Base-by-base conservation (phyloP, 2,329 filamentous ascomycete species). In the Coniochaeta sp. region DNA sequence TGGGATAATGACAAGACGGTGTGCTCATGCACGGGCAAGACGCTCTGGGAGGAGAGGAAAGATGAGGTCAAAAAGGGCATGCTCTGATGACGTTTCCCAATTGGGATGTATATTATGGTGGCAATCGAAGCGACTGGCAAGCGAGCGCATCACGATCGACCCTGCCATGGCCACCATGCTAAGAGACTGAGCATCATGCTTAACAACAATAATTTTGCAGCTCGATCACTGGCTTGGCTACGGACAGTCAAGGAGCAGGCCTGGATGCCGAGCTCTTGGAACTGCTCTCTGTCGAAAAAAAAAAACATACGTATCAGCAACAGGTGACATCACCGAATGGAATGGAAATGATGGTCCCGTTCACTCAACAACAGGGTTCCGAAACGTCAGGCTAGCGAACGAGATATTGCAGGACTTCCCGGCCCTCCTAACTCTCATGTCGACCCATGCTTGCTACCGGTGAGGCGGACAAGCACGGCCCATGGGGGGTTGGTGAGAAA, bases 1-100 rank as follows among this genome's bases (percentile, higher is more conserved):
- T 99, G 94, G 94, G 92, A 96, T 68, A 96, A 99, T 62, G 90
- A 96, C 67, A 99, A 97, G 79, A 96, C 89, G 45, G 92, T 99
- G 6, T 99, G 94, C 68, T 96, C 91, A 47, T 99, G 94, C 70
- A 95, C 91, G 32, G 94, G 94, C 4, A 97, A 97, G 82, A 97
- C 91, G 52, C 82, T 99, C 10, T 99, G 94, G 94, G 88, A 99
- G 70, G 94, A 99, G 76, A 83, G 94, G 60, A 85, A 86, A 70
- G 91, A 96, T 63, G 89, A 96, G 72, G 83, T 91, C 38, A 78
- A 80, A 58, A 91, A 89, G 72, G 94, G 94, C 3, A 97, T 99
- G 89, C 73, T 94, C 60, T 96, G 69, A 83, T 55, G 58, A 30
- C 33, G 16, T n/a, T 5, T 7, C 22, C 3, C 18, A 3, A 4